Percentiles rank a stretch among this genome's conserved stretches.
These are phyloP conservation scores for Leucosporidium creatinivorum DNA, from an alignment of 768 basidiomycete genomes.

Conservation along the genomic window DNA sequence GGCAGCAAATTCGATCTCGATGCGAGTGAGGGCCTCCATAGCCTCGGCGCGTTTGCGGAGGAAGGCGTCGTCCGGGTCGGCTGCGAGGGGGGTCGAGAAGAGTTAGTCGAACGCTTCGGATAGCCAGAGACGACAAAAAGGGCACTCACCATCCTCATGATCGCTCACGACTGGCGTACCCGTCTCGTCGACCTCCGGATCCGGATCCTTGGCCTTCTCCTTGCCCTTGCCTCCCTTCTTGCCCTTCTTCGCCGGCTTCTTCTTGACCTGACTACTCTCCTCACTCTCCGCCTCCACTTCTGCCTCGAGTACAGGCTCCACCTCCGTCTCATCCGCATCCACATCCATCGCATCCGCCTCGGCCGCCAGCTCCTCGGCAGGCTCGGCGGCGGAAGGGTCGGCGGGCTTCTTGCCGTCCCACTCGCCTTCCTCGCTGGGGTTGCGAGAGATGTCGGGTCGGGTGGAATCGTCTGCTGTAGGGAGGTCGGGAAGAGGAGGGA, in stretches of 20 bases:
- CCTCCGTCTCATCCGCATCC: conserved; percentile 13
- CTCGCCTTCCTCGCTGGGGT: too few relatives aligned
- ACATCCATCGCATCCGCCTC: conserved; percentile 1
- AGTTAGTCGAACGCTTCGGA: conserved; percentile 7
- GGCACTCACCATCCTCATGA: conserved; percentile 30
- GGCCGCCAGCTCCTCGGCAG: background rate
- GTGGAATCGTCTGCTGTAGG: too few relatives aligned
- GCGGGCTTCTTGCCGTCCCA: background rate
- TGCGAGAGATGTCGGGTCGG: too few relatives aligned
- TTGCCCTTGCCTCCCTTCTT: conserved; percentile 1
- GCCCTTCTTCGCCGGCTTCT: background rate
- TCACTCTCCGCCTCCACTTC: conserved; percentile 7
- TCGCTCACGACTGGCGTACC: conserved; percentile 17
- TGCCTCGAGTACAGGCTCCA: background rate
- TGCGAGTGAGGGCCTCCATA: conserved; percentile 73
- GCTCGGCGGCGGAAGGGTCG: background rate
- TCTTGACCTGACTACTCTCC: background rate
- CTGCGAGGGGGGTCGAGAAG: conserved; percentile 13
- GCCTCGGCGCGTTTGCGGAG: conserved; percentile 67
- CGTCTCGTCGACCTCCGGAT: background rate
- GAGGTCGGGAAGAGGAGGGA: too few relatives aligned
- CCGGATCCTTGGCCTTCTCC: background rate
- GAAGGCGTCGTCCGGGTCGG: conserved; percentile 47
- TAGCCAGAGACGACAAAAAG: too few relatives aligned
- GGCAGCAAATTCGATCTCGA: conserved; percentile 87